phyloP scores from a whole-genome alignment of 768 basidiomycete species.

The Tricholoma flavovirens region DNA sequence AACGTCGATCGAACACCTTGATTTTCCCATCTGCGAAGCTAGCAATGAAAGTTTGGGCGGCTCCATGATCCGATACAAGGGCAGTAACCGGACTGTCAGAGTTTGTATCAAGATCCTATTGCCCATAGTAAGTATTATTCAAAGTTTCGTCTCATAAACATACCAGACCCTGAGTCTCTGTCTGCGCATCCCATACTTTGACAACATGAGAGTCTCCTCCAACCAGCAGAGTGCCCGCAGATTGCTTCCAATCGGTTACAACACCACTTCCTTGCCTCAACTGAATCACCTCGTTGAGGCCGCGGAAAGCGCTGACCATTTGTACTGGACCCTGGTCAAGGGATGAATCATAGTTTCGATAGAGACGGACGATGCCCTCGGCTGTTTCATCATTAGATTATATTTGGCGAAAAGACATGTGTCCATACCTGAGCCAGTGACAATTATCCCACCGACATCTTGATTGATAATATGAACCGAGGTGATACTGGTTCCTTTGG shows the following conservation, averaged over 20 bases:
- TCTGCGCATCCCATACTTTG: conserved; percentile 92
- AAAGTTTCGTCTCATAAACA: conserved; percentile 18
- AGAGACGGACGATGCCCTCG: conserved; percentile 88
- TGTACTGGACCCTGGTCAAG: conserved; percentile 70
- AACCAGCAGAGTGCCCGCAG: conserved; percentile 76
- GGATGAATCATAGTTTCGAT: conserved; percentile 82
- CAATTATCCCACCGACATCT: conserved; percentile 84
- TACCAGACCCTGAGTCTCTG: conserved; percentile 73
- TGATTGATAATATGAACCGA: conserved; percentile 92
- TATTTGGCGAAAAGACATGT: not conserved
- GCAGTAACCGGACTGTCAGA: conserved; percentile 88
- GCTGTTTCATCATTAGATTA: conserved; percentile 39
- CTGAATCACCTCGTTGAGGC: conserved; percentile 70
- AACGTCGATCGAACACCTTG: conserved; percentile 87
- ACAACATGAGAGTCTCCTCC: conserved; percentile 89
- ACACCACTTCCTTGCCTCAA: conserved; percentile 77
- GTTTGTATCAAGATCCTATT: conserved; percentile 83
- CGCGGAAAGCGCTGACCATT: conserved; percentile 93
- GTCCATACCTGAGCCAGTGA: conserved; percentile 76
- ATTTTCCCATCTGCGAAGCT: conserved; percentile 92
- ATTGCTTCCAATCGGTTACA: conserved; percentile 91
- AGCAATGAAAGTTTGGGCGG: conserved; percentile 76
- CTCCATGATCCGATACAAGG: conserved; percentile 69
- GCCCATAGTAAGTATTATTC: conserved; percentile 1
- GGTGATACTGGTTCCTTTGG: conserved; percentile 76